These are phyloP conservation scores for Buddleja alternifolia DNA, from an alignment of 257 asterid genomes.

Conservation along the genomic window DNA sequence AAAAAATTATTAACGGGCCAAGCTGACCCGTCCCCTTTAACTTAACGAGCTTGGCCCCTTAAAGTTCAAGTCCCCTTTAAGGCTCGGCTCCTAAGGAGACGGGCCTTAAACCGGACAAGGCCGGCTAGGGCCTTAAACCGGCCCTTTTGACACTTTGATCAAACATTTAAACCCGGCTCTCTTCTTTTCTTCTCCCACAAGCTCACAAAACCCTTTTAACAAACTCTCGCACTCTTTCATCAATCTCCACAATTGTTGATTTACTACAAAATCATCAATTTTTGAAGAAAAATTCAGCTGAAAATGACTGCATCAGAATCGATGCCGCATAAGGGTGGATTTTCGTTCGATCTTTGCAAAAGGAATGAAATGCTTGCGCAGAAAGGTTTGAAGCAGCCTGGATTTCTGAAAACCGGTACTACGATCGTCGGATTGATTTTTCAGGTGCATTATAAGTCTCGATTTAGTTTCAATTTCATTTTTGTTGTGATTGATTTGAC, in stretches of 20 bases:
- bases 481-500: not conserved
- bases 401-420: conserved; percentile 92
- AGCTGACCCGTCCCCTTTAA: too few species aligned
- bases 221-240: not conserved
- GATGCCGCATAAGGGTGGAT: conserved; percentile 59
- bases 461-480: not conserved
- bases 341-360: conserved; percentile 79
- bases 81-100: too few species aligned
- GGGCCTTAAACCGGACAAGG: too few species aligned
- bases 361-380: conserved; percentile 83
- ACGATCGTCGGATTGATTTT: conserved; percentile 89
- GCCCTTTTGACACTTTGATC: too few species aligned
- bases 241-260: conserved; percentile 12
- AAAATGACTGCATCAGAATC: conserved; percentile 34
- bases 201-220: conserved; percentile 24
- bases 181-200: conserved; percentile 40
- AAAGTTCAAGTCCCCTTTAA: too few species aligned
- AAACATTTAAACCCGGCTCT: conserved; percentile 27
- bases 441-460: conserved; percentile 44
- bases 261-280: not conserved
- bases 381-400: conserved; percentile 67
- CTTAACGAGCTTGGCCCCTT: too few species aligned
- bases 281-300: not conserved
- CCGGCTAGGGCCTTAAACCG: too few species aligned
- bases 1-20: too few species aligned